phyloP scores from a whole-genome alignment of 2,329 filamentous ascomycete genomes.

The Hypomyces rosellus region DNA sequence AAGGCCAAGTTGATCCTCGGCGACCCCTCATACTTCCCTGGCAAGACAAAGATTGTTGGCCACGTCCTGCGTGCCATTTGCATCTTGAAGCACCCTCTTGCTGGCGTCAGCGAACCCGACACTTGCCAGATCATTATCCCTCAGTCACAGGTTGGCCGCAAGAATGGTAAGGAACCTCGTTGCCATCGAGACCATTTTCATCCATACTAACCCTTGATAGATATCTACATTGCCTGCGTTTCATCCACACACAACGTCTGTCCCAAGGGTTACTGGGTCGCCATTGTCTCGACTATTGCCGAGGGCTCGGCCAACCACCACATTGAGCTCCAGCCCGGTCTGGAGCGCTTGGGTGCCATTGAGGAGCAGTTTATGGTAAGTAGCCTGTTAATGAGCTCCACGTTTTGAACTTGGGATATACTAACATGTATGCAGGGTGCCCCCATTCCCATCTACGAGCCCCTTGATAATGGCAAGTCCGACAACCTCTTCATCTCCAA shows the following conservation, averaged over 20 bases:
- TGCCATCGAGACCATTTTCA: neutral
- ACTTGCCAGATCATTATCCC: constrained; percentile 95
- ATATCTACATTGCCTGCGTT: constrained; percentile 95
- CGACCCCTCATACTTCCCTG: constrained; percentile 93
- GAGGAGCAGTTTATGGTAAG: constrained; percentile 93
- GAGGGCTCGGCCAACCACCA: constrained; percentile 91
- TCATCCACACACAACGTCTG: constrained; percentile 96
- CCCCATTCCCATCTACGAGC: constrained; percentile 91
- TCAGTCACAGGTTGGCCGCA: constrained; percentile 92
- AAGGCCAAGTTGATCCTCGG: constrained; percentile 94
- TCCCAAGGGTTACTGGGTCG: constrained; percentile 98
- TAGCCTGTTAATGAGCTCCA: neutral
- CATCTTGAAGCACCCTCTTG: constrained; percentile 90
- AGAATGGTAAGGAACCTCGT: constrained; percentile 65
- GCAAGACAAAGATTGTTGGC: constrained; percentile 79
- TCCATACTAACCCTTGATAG: constrained; percentile 34
- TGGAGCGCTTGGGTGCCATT: constrained; percentile 85
- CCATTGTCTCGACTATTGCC: constrained; percentile 95
- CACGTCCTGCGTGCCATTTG: constrained; percentile 96
- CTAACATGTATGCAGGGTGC: constrained; percentile 45
- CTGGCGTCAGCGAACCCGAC: constrained; percentile 82
- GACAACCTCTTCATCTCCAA: constrained; percentile 97
- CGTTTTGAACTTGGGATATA: neutral
- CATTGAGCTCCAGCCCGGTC: constrained; percentile 84
- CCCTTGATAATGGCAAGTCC: constrained; percentile 69